A percentile compares a stretch with the other conserved stretches of the same genome.
phyloP scores from a whole-genome alignment of 2,329 filamentous ascomycete genomes.

The Fusarium tjaetaba region DNA sequence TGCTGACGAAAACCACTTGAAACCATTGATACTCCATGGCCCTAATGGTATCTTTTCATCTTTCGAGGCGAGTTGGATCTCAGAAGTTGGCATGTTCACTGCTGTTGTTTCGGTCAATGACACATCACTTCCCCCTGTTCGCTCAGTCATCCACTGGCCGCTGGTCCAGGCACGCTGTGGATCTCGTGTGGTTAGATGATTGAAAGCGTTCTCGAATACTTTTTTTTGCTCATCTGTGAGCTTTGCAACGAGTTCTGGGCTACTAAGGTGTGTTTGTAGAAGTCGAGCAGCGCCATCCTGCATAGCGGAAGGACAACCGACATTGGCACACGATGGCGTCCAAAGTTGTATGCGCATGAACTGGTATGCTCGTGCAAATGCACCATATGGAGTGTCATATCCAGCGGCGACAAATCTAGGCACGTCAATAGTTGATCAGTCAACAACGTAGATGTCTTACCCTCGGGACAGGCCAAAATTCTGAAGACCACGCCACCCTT shows the following conservation, averaged over 20 bases:
- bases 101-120: conserved; percentile 73
- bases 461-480: conserved; percentile 67
- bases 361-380: conserved; percentile 66
- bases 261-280: conserved; percentile 56
- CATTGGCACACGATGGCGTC: conserved; percentile 66
- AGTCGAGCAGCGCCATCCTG: conserved; percentile 69
- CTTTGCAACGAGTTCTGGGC: conserved; percentile 39
- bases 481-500: conserved; percentile 73
- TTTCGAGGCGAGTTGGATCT: conserved; percentile 22
- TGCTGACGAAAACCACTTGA: conserved; percentile 66
- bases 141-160: conserved; percentile 83
- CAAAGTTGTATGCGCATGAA: conserved; percentile 69
- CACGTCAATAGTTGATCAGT: background rate
- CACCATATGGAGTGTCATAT: conserved; percentile 63
- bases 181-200: conserved; percentile 64
- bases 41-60: conserved; percentile 55
- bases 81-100: conserved; percentile 28
- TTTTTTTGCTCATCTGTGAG: conserved; percentile 46
- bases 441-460: conserved; percentile 29
- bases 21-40: conserved; percentile 70
- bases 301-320: conserved; percentile 75
- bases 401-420: conserved; percentile 65
- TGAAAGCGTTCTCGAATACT: conserved; percentile 63
- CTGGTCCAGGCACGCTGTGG: conserved; percentile 69
- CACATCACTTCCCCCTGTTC: conserved; percentile 75